These are phyloP conservation scores for Ceratopteris richardii DNA, from an alignment of 75 land plant genomes.

Conservation along the genomic window DNA sequence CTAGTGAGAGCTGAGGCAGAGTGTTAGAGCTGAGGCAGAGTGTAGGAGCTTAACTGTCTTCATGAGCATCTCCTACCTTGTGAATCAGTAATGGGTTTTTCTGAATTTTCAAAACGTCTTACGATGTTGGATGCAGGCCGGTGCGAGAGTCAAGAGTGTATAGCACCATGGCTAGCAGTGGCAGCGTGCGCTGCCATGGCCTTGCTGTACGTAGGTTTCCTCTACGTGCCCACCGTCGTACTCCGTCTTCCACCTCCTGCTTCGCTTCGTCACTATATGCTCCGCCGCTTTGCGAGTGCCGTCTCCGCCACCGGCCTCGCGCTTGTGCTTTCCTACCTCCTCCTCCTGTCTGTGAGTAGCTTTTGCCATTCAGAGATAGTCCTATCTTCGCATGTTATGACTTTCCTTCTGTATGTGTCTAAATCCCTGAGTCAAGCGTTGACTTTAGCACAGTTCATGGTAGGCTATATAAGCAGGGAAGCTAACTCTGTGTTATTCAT, in stretches of 20 bases:
- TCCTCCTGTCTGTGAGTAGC: constrained; percentile 46
- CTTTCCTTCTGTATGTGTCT: background rate
- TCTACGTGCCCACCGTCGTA: constrained; percentile 58
- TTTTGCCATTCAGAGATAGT: background rate
- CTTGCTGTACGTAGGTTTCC: constrained; percentile 57
- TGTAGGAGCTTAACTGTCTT: too few relatives aligned
- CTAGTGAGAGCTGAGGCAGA: too few relatives aligned
- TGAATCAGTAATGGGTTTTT: too few relatives aligned
- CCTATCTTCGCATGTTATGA: background rate
- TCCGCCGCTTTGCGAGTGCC: constrained; percentile 75
- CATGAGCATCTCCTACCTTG: too few relatives aligned
- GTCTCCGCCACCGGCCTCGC: constrained; percentile 47
- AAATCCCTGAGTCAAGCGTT: too few relatives aligned
- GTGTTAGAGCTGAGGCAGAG: too few relatives aligned
- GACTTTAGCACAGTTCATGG: too few relatives aligned
- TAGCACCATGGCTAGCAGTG: constrained; percentile 45
- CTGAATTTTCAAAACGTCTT: too few relatives aligned
- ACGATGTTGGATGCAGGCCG: too few relatives aligned
- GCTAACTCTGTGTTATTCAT: background rate
- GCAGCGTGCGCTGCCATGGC: constrained; percentile 59
- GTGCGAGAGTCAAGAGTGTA: too few relatives aligned
- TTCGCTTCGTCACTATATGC: constrained; percentile 33
- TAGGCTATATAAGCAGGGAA: too few relatives aligned
- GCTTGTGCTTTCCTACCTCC: constrained; percentile 10
- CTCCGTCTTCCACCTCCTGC: constrained; percentile 62